Base-by-base conservation (phyloP, 768 basidiomycete genomes). In the Mycena polygramma region DNA sequence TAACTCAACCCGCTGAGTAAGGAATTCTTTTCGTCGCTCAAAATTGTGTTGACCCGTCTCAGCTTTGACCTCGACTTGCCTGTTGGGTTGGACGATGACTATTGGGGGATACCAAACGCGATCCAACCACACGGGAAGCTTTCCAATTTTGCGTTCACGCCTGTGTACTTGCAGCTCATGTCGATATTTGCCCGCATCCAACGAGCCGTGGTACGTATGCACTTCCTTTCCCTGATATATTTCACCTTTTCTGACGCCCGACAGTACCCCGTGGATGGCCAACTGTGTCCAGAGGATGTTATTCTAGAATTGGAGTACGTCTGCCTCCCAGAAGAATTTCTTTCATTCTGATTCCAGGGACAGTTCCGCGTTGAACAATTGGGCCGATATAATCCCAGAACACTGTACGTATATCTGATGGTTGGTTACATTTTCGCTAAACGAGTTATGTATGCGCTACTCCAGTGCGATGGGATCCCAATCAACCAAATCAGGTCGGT, bases 31-130 rank as follows among this genome's bases (percentile, higher is more conserved):
- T n/a, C 17, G 11, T 36, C 10, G 7, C 1, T 17, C 57, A 30
- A 30, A 30, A 3, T 53, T 62, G 24, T 35, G 26, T 54, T 63
- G 69, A 36, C 71, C 17, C 7, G 17, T 1, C 49, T 10, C 36
- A 91, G 91, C 69, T 88, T 91, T 72, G 91, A 94, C 71, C 81
- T 89, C 11, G 91, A 91, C 48, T 81, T 87, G 13, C 90, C 90
- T 15, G 84, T 89, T 26, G 91, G 92, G 74, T 85, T 84, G 70
- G 83, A 84, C 54, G 83, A 85, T 41, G 83, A 84, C 68, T 84
- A 82, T 55, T 84, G 83, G 83, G 81, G 86, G n/a, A 80, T 80
- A 41, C 82, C 78, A 20, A 85, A 86, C 54, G 81, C 84, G 0
- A 81, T 39, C 48, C 92, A 94, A 74, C 92, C 93, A 0, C 73